Conservation (phyloP, 1,139 yeast species). For the Scheffersomyces illinoinensis region DNA sequence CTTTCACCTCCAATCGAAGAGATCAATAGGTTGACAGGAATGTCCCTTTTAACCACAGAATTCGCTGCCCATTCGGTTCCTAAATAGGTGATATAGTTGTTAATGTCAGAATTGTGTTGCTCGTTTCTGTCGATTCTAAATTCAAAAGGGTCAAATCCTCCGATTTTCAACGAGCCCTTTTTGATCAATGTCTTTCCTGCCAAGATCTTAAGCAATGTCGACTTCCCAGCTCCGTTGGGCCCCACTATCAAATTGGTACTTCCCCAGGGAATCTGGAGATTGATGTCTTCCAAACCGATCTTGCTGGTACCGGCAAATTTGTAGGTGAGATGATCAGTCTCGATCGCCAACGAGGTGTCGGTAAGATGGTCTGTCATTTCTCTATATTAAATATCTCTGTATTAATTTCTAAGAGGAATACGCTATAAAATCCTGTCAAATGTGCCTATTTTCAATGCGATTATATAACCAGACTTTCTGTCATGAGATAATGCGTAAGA, state of each 20-base stretch:
- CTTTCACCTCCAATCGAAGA: slow-evolving; percentile 82
- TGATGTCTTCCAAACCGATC: slow-evolving; percentile 69
- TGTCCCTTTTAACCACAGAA: slow-evolving; percentile 85
- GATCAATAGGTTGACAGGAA: slow-evolving; percentile 77
- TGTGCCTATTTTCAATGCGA: background rate
- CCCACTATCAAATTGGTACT: slow-evolving; percentile 81
- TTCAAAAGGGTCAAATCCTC: slow-evolving; percentile 85
- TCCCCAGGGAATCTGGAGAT: slow-evolving; percentile 63
- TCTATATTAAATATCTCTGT: background rate
- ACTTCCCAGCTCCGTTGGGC: slow-evolving; percentile 97
- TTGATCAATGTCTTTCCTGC: slow-evolving; percentile 91
- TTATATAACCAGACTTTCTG: background rate
- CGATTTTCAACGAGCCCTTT: slow-evolving; percentile 65
- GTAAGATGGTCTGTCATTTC: slow-evolving; percentile 3
- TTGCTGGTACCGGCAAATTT: slow-evolving; percentile 62
- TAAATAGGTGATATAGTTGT: slow-evolving; percentile 63
- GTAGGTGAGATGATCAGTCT: slow-evolving; percentile 66
- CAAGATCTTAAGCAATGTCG: slow-evolving; percentile 76
- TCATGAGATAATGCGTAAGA: background rate
- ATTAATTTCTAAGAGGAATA: background rate
- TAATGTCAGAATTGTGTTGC: slow-evolving; percentile 46
- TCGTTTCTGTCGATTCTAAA: slow-evolving; percentile 49
- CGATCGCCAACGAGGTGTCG: slow-evolving; percentile 50
- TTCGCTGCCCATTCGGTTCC: slow-evolving; percentile 99
- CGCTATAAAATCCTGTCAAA: background rate